A percentile compares a stretch with the other conserved stretches of the same genome.
Conservation (phyloP, 2,329 filamentous ascomycete genomes). For the Penicillium verrucosum region DNA sequence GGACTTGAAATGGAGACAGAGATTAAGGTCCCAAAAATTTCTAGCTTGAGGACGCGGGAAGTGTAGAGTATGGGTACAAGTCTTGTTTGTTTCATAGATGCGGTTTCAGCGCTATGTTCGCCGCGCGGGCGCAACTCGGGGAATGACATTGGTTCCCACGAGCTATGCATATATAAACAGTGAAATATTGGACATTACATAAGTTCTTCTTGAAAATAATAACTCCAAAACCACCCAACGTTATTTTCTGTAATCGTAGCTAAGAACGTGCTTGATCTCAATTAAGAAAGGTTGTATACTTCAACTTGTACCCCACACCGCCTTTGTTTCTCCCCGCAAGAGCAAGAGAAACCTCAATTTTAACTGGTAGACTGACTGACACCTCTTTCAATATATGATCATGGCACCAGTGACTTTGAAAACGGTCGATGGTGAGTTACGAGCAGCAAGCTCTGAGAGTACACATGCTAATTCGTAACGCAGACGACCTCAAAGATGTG, state of each 20-base stretch:
- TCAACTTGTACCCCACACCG: conserved; percentile 9
- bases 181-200: conserved; percentile 25
- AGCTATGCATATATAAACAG: conserved; percentile 16
- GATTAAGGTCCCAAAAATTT: conserved; percentile 42
- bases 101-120: conserved; percentile 19
- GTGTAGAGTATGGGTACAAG: conserved; percentile 29
- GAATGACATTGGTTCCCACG: conserved; percentile 5
- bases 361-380: background rate
- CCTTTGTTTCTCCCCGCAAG: conserved; percentile 15
- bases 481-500: conserved; percentile 57
- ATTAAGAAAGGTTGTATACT: background rate
- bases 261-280: background rate
- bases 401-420: conserved; percentile 26
- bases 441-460: no score
- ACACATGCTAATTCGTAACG: background rate
- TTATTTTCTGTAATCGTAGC: background rate
- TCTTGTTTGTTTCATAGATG: conserved; percentile 13
- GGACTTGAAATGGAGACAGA: conserved; percentile 82
- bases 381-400: background rate
- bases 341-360: conserved; percentile 7
- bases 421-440: conserved; percentile 22
- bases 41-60: conserved; percentile 42
- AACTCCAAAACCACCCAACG: background rate
- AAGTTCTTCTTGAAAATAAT: background rate
- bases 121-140: conserved; percentile 6